These are phyloP conservation scores for Schizonepeta tenuifolia DNA, from an alignment of 257 asterid species.

Conservation along the genomic window DNA sequence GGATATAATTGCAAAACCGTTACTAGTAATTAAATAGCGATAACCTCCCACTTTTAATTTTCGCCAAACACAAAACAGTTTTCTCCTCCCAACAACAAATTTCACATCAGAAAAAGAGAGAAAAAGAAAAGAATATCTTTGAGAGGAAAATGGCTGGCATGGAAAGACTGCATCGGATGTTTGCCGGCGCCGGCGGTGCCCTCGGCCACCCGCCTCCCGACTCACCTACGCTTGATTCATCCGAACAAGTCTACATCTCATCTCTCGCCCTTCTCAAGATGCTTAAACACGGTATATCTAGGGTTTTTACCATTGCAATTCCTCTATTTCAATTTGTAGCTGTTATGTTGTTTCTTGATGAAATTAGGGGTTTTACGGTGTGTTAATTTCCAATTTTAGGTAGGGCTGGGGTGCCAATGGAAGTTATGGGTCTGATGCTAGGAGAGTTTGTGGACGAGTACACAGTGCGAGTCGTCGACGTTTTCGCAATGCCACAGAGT, in stretches of 20 bases:
- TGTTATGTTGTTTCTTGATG: not conserved
- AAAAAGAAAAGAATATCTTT: no score
- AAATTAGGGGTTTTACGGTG: not conserved
- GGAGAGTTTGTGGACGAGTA: slow-evolving; percentile 86
- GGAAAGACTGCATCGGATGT: slow-evolving; percentile 92
- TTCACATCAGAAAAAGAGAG: not conserved
- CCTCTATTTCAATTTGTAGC: no score
- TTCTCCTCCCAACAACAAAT: not conserved
- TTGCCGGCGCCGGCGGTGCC: slow-evolving; percentile 95
- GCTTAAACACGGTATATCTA: slow-evolving; percentile 90
- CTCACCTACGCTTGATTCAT: slow-evolving; percentile 84
- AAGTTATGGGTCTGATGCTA: slow-evolving; percentile 82
- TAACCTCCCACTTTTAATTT: no score
- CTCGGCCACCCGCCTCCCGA: slow-evolving; percentile 96
- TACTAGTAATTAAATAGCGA: no score
- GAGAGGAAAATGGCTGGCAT: slow-evolving; percentile 49
- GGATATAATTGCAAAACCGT: no score
- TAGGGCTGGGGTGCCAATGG: slow-evolving; percentile 89
- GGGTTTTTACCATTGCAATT: slow-evolving; percentile 36
- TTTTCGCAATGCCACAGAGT: slow-evolving; percentile 89
- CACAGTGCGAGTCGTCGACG: slow-evolving; percentile 77
- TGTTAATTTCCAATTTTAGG: slow-evolving; percentile 37
- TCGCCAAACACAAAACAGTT: no score
- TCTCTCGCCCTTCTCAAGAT: slow-evolving; percentile 91
- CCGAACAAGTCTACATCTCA: slow-evolving; percentile 96